Evolutionary conservation across 2,329 filamentous ascomycete genomes (phyloP).

Genomic region (Sarocladium strictum): DNA sequence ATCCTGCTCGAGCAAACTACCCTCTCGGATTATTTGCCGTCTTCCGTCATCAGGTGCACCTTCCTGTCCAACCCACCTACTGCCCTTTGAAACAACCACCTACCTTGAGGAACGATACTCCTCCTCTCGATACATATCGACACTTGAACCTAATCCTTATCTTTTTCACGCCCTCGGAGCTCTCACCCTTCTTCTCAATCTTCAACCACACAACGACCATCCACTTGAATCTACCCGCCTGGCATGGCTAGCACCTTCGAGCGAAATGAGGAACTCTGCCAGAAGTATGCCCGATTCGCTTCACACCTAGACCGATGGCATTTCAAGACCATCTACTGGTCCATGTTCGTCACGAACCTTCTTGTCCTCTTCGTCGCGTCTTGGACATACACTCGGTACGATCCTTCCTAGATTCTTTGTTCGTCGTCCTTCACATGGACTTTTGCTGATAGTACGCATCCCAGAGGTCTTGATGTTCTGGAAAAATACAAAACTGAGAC

Average conservation of each 20-base stretch:
- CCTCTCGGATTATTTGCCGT: not conserved
- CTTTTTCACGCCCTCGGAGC: not conserved
- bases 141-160: not conserved
- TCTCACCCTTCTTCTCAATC: too few species aligned
- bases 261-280: conserved; percentile 22
- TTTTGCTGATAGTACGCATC: too few species aligned
- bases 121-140: not conserved
- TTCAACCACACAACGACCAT: not conserved
- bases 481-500: conserved; percentile 28
- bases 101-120: not conserved
- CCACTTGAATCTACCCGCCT: not conserved
- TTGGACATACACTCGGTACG: conserved; percentile 33
- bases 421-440: not conserved
- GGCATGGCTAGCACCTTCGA: conserved; percentile 1
- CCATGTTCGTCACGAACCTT: conserved; percentile 37
- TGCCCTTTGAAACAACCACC: not conserved
- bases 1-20: not conserved
- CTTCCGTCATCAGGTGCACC: not conserved
- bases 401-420: conserved; percentile 1
- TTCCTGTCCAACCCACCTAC: not conserved
- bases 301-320: conserved; percentile 33
- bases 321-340: conserved; percentile 42
- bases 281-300: conserved; percentile 38
- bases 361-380: conserved; percentile 38
- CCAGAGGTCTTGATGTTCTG: conserved; percentile 29